A percentile compares a stretch with the other conserved stretches of the same genome.
phyloP scores from a whole-genome alignment of 2,329 filamentous ascomycete species.

The Aureobasidium sp. region DNA sequence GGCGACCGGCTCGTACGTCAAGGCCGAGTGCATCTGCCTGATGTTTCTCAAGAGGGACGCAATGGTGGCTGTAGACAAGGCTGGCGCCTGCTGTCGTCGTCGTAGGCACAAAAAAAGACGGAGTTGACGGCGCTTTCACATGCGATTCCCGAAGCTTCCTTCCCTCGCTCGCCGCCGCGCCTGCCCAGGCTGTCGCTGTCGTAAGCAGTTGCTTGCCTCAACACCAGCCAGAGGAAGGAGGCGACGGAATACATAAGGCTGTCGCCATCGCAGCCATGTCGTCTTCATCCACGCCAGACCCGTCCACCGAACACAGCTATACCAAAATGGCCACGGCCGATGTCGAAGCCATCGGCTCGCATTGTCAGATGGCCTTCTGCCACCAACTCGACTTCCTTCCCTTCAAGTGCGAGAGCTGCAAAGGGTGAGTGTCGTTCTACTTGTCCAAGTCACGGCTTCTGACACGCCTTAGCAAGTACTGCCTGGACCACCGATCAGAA shows the following conservation, averaged over 20 bases:
- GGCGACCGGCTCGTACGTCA: conserved; percentile 71
- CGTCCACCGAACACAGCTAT: conserved; percentile 46
- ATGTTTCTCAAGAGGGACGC: background rate
- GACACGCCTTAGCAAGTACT: conserved; percentile 48
- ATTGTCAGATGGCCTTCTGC: conserved; percentile 89
- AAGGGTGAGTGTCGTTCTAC: conserved; percentile 34
- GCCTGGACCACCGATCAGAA: conserved; percentile 89
- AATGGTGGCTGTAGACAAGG: background rate
- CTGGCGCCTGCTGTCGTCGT: background rate
- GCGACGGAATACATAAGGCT: background rate
- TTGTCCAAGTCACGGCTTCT: background rate
- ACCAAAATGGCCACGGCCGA: conserved; percentile 70
- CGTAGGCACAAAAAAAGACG: background rate
- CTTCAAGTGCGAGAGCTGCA: conserved; percentile 87
- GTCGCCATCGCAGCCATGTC: conserved; percentile 27
- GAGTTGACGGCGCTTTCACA: background rate
- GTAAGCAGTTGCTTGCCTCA: conserved; percentile 7
- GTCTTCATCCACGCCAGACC: conserved; percentile 36
- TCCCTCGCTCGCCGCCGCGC: background rate
- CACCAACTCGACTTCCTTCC: conserved; percentile 94
- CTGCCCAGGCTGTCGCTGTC: background rate
- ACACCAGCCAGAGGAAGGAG: background rate
- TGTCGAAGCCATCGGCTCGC: conserved; percentile 76
- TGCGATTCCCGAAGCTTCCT: conserved; percentile 12
- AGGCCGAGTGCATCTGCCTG: conserved; percentile 43